phyloP scores from a whole-genome alignment of 140 eudicot species.

The Ambrosia hybrid region DNA sequence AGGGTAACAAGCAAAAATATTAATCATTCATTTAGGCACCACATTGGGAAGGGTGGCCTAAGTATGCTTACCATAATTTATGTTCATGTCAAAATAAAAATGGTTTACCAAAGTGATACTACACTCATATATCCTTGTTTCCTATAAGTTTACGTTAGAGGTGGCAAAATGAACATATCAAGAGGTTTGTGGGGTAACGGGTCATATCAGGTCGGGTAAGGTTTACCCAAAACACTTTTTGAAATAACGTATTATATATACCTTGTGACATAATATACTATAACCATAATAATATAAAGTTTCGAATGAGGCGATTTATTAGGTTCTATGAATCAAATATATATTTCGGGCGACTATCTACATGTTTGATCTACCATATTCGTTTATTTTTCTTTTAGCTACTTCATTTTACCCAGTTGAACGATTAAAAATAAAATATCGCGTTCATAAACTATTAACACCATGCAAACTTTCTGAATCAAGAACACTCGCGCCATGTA shows the following conservation, averaged over 20 bases:
- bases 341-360: constrained; percentile 1
- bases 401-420: not conserved
- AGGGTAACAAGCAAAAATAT: constrained; percentile 6
- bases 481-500: not conserved
- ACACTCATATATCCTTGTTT: not conserved
- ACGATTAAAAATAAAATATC: not conserved
- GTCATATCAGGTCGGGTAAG: not conserved
- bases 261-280: not conserved
- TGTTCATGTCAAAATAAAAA: no score
- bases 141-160: not conserved
- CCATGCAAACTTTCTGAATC: not conserved
- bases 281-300: not conserved
- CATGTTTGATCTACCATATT: not conserved
- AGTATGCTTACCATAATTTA: not conserved
- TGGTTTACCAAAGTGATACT: constrained; percentile 5
- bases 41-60: not conserved
- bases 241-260: not conserved
- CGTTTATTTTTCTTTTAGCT: not conserved
- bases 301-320: not conserved
- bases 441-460: not conserved
- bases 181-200: not conserved
- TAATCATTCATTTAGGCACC: constrained; percentile 15
- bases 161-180: not conserved
- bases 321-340: not conserved
- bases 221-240: constrained; percentile 4